These are phyloP conservation scores for Hypoxylon crocopeplum DNA, from an alignment of 495 filamentous ascomycete species.

Conservation along the genomic window DNA sequence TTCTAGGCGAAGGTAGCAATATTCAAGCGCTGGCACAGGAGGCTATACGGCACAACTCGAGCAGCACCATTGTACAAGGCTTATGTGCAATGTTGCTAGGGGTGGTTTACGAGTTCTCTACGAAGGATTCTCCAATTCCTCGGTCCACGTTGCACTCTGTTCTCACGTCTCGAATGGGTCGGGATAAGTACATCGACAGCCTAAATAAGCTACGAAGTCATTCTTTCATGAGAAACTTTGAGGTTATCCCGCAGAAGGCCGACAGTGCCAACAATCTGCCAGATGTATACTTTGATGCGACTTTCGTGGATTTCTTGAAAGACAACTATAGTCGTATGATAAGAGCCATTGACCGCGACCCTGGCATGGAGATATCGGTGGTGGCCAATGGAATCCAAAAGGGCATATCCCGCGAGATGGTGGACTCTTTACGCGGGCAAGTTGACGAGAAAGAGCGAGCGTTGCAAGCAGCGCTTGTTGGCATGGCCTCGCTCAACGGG, in stretches of 20 bases:
- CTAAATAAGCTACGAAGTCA: conserved; percentile 79
- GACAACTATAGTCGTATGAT: conserved; percentile 89
- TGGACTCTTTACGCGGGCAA: conserved; percentile 82
- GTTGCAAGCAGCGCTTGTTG: conserved; percentile 71
- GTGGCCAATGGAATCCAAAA: conserved; percentile 80
- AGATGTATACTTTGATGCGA: conserved; percentile 83
- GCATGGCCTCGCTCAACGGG: conserved; percentile 68
- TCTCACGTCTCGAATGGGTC: conserved; percentile 77
- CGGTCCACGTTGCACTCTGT: conserved; percentile 82
- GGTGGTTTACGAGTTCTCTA: conserved; percentile 95
- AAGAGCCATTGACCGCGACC: conserved; percentile 90
- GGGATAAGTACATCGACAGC: conserved; percentile 88
- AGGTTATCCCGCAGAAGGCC: conserved; percentile 77
- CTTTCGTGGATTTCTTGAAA: conserved; percentile 93
- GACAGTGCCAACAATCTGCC: conserved; percentile 66
- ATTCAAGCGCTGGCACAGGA: conserved; percentile 81
- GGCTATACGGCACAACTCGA: conserved; percentile 63
- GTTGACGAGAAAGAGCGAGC: conserved; percentile 73
- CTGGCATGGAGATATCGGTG: conserved; percentile 81
- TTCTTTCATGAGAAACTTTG: conserved; percentile 89
- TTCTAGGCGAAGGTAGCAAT: conserved; percentile 92
- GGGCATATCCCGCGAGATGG: conserved; percentile 80
- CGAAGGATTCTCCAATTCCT: conserved; percentile 92
- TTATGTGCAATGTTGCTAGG: conserved; percentile 84
- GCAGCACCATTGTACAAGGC: conserved; percentile 74